Conservation (phyloP, 1,284 basidiomycete genomes). For the Coniferiporia sulphurascens region DNA sequence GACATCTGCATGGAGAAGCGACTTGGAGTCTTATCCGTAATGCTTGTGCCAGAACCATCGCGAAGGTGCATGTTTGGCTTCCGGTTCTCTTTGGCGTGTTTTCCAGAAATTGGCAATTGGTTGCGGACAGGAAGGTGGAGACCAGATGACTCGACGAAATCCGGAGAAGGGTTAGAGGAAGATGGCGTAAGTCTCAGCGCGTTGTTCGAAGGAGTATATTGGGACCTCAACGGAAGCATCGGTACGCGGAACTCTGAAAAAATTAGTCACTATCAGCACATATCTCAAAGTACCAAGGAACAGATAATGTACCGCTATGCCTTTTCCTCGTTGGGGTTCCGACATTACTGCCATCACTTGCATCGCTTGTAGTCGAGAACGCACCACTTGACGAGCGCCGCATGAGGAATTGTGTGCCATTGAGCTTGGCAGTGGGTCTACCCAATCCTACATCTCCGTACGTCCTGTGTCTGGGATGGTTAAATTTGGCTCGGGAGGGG, state of each 20-base stretch:
- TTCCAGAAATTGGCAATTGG: slow-evolving; percentile 22
- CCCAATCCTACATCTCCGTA: slow-evolving; percentile 69
- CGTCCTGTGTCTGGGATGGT: slow-evolving; percentile 33
- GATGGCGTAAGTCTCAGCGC: slow-evolving; percentile 28
- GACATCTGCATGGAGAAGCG: slow-evolving; percentile 7
- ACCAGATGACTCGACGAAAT: slow-evolving; percentile 47
- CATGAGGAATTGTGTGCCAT: slow-evolving; percentile 54
- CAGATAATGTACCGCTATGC: slow-evolving; percentile 39
- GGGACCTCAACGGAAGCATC: slow-evolving; percentile 40
- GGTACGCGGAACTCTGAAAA: slow-evolving; percentile 48
- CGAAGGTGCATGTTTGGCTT: slow-evolving; percentile 3
- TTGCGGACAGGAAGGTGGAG: slow-evolving; percentile 28
- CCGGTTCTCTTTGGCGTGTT: slow-evolving; percentile 10
- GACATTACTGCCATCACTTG: slow-evolving; percentile 38
- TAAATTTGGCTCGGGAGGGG: slow-evolving; percentile 35
- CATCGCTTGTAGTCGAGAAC: slow-evolving; percentile 68
- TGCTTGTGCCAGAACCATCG: slow-evolving; percentile 11
- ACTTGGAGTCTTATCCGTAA: slow-evolving; percentile 20
- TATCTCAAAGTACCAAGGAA: slow-evolving; percentile 18
- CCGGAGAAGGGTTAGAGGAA: slow-evolving; percentile 44
- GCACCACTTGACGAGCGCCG: slow-evolving; percentile 72
- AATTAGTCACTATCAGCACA: background rate
- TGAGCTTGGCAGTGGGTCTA: slow-evolving; percentile 36
- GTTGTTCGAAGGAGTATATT: slow-evolving; percentile 42
- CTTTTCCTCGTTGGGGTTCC: slow-evolving; percentile 59